Evolutionary conservation across 805 yeast genomes (phyloP), one percentile per base, ranked within the genome.

Genomic region (Saccharomycopsis capsularis): DNA sequence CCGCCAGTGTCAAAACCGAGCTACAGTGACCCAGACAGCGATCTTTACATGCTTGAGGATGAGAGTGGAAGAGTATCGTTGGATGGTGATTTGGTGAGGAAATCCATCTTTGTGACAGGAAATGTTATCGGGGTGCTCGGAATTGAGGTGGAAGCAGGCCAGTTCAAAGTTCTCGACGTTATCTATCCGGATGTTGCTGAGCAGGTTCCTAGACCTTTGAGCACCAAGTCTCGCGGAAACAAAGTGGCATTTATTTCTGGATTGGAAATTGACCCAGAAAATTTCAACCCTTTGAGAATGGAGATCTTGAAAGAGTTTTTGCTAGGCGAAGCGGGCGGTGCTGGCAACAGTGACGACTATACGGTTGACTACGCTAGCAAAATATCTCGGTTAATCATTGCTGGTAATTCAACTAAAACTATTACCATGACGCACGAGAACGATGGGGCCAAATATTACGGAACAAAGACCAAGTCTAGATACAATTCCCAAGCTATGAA

Each of bases 101-200:
- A 63, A 5, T 69, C 76, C 18, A 74, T 82, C 2, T 68, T 91
- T 23, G 95, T 90, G 0, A 93, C 97, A 0, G 99, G 99, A 3
- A 75, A 81, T n/a, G 82, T 90, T 0, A 78, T 89, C 5, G 98
- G 91, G 0, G 75, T 89, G 1, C 63, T 89, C 9, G 99, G 99
- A 0, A 80, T 86, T 68, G 96, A 90, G 61, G 73, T 84, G 6
- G 79, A 76, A 41, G 81, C 89, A 0, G 98, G 98, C 3, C 71
- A 81, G 2, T 90, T 93, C 63, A 85, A 84, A 51, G 86, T 87
- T 3, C 76, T 86, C 56, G 98, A 90, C 60, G 70, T 90, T 1
- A 76, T 76, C 1, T 84, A 79, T 56, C 95, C 98, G 0, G 72
- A 73, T 11, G 63, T 75, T 16, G 71, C 85, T 1, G 78, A 79